phyloP scores from a whole-genome alignment of 352 stramenopile genomes.

The Globisporangium parvum region DNA sequence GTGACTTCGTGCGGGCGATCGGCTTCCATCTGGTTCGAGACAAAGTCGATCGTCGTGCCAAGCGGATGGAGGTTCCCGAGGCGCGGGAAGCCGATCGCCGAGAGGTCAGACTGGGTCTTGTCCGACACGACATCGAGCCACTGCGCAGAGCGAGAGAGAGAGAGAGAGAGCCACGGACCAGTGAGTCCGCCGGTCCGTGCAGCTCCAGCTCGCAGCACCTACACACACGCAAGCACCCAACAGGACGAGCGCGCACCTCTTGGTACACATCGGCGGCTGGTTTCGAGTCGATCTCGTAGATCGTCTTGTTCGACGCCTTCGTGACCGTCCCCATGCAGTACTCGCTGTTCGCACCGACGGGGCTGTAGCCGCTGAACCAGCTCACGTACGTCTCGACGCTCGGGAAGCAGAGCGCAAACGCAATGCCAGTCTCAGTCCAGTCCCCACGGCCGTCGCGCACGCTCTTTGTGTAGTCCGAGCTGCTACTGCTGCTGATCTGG shows the following conservation, averaged over 20 bases:
- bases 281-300: constrained; percentile 84
- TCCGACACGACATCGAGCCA: constrained; percentile 80
- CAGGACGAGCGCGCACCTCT: constrained; percentile 32
- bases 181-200: neutral
- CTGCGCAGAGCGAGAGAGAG: constrained; percentile 21
- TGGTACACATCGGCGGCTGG: constrained; percentile 78
- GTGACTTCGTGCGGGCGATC: constrained; percentile 45
- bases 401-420: constrained; percentile 77
- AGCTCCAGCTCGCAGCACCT: too few relatives aligned
- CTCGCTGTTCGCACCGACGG: constrained; percentile 61
- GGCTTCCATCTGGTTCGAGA: constrained; percentile 62
- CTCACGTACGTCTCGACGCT: constrained; percentile 84
- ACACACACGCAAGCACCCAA: neutral
- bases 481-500: constrained; percentile 84
- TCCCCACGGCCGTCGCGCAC: constrained; percentile 63
- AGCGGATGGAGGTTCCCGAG: constrained; percentile 80
- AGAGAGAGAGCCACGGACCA: neutral
- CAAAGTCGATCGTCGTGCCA: constrained; percentile 76
- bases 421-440: constrained; percentile 76
- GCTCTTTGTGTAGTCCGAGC: constrained; percentile 72
- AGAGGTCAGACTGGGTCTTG: constrained; percentile 64
- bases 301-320: constrained; percentile 80
- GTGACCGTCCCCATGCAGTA: constrained; percentile 85
- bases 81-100: constrained; percentile 71
- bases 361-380: constrained; percentile 86